Base-by-base conservation (phyloP, 2,329 filamentous ascomycete species). In the Aspergillus tubingensis region DNA sequence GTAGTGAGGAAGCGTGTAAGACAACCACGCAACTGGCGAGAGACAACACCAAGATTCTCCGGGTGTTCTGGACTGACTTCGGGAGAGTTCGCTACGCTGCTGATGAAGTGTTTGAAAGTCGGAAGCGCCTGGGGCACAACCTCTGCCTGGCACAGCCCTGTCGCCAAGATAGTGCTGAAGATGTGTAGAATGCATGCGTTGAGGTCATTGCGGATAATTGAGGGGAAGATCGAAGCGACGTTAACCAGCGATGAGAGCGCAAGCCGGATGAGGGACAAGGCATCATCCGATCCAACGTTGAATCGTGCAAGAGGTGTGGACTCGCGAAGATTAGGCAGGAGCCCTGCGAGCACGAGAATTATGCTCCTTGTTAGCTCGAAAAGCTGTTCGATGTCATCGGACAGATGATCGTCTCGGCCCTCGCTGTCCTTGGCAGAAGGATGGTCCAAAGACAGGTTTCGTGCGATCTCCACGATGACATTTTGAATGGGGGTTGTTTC, bases 121-220 rank as follows among this genome's bases (percentile, higher is more conserved):
- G 95, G 91, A 15, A 99, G 83, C 2, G 92, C 89, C 76, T 96
- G 91, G 0, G 95, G 94, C 1, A 98, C 89, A 32, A 98, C 91
- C 39, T 91, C 85, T 25, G 91, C 86, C 77, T 99, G 96, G 71
- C 94, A 98, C 10, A 87, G 83, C 0, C 91, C 89, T 0, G 92
- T 97, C 13, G 91, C 90, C 11, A 99, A 85, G 59, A 96, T 95
- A 0, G 92, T 96, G 57, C 91, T 90, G 72, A 98, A 97, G 58
- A 98, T 96, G 79, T 99, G 93, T 53, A 99, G 86, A 67, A 98
- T 96, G 71, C 94, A 98, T 41, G 95, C 94, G 72, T 98, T 92
- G 6, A 99, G 83, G 74, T 99, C 95, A 8, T 92, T 94, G 73
- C 95, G 95, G 80, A 99, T 99, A 69, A 99, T 93, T 2, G 91